Evolutionary conservation across 2,329 filamentous ascomycete species (phyloP), one percentile per base, ranked within the genome.

Genomic region (Bipolaris gigantea): DNA sequence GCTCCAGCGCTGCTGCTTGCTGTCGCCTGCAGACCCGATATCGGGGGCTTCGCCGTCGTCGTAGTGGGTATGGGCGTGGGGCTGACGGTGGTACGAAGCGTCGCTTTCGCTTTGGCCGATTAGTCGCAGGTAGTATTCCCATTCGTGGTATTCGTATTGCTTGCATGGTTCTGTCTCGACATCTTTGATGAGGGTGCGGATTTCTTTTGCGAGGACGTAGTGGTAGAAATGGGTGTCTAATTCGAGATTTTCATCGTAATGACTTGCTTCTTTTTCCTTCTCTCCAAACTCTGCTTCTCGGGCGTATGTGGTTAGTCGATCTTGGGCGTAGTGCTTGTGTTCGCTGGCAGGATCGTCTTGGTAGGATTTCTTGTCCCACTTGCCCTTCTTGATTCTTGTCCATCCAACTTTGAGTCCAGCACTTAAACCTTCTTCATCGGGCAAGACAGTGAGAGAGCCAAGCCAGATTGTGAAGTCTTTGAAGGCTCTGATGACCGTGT

Each of bases 1-100:
- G 32, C 86, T 89, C 88, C 89, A 91, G 6, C 83, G 85, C 82
- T 85, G 89, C 10, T 69, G 57, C 38, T 66, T 59, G 3, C 65
- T 69, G 25, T 69, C 67, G 7, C 69, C 65, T 13, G 70, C 70
- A 4, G 62, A 67, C 1, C 70, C 72, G 13, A 73, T 63, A 50
- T 74, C 70, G 7, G 65, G 65, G 3, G 56, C 36, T n/a, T 61
- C 59, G 4, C 64, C 45, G 7, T 63, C 52, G 7, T 57, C 52
- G 9, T 62, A 55, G n/a, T 67, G 50, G 15, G 63, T 52, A 3
- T 65, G 53, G 1, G 62, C 50, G 8, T 62, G 61, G 3, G 74
- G 69, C 27, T 61, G 63, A 7, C 73, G 63, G 48, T 77, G 79
- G 10, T 62, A 61, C 0, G 70, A 69, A 0, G 71, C 55, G 33